phyloP scores from a whole-genome alignment of 805 yeast species.

The Diddensiella santjacobensis region DNA sequence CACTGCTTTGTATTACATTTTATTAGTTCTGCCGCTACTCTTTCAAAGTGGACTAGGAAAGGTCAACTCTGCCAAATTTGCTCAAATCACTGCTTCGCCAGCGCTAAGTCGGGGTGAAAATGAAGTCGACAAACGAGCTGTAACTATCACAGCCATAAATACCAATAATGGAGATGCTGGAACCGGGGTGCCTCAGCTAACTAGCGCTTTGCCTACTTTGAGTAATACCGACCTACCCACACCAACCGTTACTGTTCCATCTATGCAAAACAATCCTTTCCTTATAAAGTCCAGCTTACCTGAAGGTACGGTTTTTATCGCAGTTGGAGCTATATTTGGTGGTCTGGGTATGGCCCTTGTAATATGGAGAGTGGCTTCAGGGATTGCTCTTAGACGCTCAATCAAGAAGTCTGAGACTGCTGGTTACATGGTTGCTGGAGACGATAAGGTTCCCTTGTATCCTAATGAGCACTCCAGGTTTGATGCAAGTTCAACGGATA shows the following conservation, averaged over 20 bases:
- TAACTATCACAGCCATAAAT: slow-evolving; percentile 8
- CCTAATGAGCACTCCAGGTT: slow-evolving; percentile 21
- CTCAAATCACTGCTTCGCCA: background rate
- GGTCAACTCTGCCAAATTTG: background rate
- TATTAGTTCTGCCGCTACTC: background rate
- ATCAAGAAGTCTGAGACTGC: slow-evolving; percentile 44
- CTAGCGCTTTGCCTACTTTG: slow-evolving; percentile 15
- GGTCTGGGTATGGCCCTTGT: slow-evolving; percentile 51
- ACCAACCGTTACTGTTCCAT: slow-evolving; percentile 55
- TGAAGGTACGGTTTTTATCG: slow-evolving; percentile 78
- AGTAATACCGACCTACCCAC: slow-evolving; percentile 32
- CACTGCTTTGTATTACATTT: too few species aligned
- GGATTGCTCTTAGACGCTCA: slow-evolving; percentile 44
- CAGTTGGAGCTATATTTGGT: slow-evolving; percentile 68
- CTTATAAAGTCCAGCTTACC: slow-evolving; percentile 51
- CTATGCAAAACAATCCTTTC: slow-evolving; percentile 60
- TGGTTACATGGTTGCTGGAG: slow-evolving; percentile 2
- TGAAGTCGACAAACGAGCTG: background rate
- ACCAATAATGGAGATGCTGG: background rate
- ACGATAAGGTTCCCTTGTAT: slow-evolving; percentile 11
- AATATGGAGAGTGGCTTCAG: slow-evolving; percentile 49
- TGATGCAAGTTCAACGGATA: slow-evolving; percentile 17
- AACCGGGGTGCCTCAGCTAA: background rate
- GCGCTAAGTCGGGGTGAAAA: background rate
- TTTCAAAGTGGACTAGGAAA: background rate